Evolutionary conservation across 2,329 filamentous ascomycete genomes (phyloP), one percentile per base, ranked within the genome.

Genomic region (Penicillium sp.): DNA sequence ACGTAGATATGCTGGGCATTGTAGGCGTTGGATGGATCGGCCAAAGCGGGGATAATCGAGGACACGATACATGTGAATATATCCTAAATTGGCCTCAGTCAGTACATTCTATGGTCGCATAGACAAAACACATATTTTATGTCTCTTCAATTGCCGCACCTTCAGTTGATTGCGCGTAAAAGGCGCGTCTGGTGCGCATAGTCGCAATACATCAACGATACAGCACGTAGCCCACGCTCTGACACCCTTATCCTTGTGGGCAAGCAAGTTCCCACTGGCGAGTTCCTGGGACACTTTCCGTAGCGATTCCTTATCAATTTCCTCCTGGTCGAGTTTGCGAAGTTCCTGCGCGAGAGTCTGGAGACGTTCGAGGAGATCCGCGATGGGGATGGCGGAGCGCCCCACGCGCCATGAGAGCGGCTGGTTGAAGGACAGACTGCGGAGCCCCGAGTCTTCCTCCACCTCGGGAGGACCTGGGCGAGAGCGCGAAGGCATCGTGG

Each of bases 111-210:
- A 5, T 6, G 10, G n/a, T 50, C 54, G 60, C 50, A 61, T 39
- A 44, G 21, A 48, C 9, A 5, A 21, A 27, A 10, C 41, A 36
- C 27, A 10, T 50, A 25, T 41, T 45, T 15, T 8, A 44, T 16
- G n/a, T 39, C 9, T 31, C 34, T n/a, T 43, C 27, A 39, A 56
- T 54, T 79, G 63, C 76, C 54, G 21, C 43, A 93, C 92, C 87
- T 95, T 96, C 61, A 97, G 82, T 78, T 97, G 92, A 58, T 89
- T 86, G 40, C 85, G 86, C 25, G 91, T 95, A 76, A 96, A 97
- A 19, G 94, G 94, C 72, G 94, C 94, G 81, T 97, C 88, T 0
- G 94, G 94, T 29, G 94, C 94, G 76, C 91, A 96, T 56, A 99
- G 83, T 67, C 90, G 88, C 71, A 99, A 84, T 65, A 99, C 89